Evolutionary conservation across 768 basidiomycete genomes (phyloP).

Genomic region (Floccularia luteovirens): DNA sequence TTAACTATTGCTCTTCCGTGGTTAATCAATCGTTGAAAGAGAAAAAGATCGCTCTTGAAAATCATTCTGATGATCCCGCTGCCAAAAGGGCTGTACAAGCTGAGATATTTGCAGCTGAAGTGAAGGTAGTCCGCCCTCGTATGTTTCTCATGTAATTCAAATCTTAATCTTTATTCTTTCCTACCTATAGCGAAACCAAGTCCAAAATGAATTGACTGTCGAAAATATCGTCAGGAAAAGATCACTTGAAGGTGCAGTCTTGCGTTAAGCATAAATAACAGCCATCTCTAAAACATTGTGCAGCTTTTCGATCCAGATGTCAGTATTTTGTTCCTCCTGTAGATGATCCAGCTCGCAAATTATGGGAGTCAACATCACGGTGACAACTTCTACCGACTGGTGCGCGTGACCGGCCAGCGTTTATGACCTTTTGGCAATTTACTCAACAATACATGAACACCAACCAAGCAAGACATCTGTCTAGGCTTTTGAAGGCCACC

Average conservation of each 20-base stretch:
- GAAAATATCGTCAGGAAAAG: conserved; percentile 67
- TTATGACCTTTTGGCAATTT: no score
- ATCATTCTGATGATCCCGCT: conserved; percentile 32
- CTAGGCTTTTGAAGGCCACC: no score
- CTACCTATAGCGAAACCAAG: conserved; percentile 51
- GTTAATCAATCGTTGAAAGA: conserved; percentile 58
- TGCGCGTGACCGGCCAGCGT: no score
- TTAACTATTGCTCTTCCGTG: conserved; percentile 68
- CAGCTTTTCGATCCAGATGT: not conserved
- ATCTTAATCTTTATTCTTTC: not conserved
- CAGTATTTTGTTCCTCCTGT: no score
- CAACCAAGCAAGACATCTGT: no score
- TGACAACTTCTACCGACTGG: no score
- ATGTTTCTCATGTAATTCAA: not conserved
- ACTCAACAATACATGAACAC: no score
- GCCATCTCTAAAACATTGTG: not conserved
- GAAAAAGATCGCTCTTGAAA: conserved; percentile 38
- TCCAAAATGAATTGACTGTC: conserved; percentile 67
- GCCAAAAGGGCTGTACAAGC: conserved; percentile 46
- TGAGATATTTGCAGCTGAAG: conserved; percentile 55
- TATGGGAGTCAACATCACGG: conserved; percentile 21
- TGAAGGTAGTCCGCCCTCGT: conserved; percentile 44
- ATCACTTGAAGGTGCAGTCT: conserved; percentile 52
- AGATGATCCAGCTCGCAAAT: no score
- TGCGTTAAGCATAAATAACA: not conserved